These are phyloP conservation scores for Spinacia oleracea DNA, from an alignment of 179 eudicot species.

Conservation along the genomic window DNA sequence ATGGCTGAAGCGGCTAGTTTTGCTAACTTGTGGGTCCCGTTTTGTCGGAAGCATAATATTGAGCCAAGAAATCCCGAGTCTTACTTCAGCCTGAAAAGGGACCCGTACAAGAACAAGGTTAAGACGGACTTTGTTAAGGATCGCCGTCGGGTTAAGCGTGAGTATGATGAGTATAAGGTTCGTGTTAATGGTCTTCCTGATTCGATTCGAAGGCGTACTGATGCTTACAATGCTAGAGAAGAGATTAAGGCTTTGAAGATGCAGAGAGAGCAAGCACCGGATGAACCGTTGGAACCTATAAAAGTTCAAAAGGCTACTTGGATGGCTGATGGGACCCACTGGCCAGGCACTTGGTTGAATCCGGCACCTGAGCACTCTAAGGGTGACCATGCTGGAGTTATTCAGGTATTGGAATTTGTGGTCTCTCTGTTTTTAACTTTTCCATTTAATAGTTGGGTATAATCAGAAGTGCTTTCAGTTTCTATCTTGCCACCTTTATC, in stretches of 20 bases:
- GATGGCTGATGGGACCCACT: conserved; percentile 50
- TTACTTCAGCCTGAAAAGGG: conserved; percentile 42
- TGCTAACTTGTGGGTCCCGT: conserved; percentile 49
- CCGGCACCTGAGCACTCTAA: conserved; percentile 42
- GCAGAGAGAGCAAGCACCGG: conserved; percentile 46
- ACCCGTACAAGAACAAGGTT: conserved; percentile 48
- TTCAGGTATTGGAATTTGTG: conserved; percentile 33
- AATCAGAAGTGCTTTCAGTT: background rate
- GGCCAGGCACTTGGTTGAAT: conserved; percentile 50
- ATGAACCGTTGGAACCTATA: conserved; percentile 36
- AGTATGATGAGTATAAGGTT: conserved; percentile 49
- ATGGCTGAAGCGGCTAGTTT: conserved; percentile 57
- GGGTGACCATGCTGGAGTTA: conserved; percentile 51
- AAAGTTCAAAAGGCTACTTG: conserved; percentile 43
- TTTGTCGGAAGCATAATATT: conserved; percentile 43
- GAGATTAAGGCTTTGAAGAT: conserved; percentile 43
- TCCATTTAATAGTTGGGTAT: background rate
- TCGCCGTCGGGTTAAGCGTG: conserved; percentile 47
- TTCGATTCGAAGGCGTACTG: conserved; percentile 41
- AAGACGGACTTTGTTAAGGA: conserved; percentile 49
- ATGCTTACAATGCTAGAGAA: conserved; percentile 48
- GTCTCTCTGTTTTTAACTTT: background rate
- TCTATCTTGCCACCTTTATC: background rate
- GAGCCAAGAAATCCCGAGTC: conserved; percentile 51
- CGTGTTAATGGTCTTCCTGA: conserved; percentile 49